Percentiles rank a stretch among this genome's conserved stretches.
Evolutionary conservation across 768 basidiomycete genomes (phyloP).

Genomic region (Pleurotus salmoneostramineus): DNA sequence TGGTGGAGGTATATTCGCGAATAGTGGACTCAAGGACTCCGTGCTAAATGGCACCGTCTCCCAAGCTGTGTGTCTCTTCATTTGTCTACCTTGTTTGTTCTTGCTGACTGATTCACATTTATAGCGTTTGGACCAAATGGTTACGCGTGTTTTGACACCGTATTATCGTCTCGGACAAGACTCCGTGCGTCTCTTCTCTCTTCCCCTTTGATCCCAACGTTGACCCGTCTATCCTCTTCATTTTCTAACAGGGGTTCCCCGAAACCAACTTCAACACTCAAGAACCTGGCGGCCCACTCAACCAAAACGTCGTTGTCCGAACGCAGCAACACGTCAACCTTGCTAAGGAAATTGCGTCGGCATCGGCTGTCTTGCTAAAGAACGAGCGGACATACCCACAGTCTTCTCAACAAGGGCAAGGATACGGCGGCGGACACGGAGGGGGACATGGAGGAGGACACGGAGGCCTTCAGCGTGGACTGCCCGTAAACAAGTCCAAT

Average conservation of each 20-base stretch:
- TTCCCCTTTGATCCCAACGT: too few species aligned
- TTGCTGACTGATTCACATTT: neutral
- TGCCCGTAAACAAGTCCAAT: conserved; percentile 1
- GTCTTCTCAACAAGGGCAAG: neutral
- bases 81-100: neutral
- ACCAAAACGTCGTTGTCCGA: conserved; percentile 43
- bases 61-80: neutral
- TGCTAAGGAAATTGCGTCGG: conserved; percentile 70
- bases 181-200: conserved; percentile 33
- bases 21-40: neutral
- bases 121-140: conserved; percentile 20
- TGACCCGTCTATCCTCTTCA: conserved; percentile 36
- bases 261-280: conserved; percentile 4
- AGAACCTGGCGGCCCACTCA: neutral
- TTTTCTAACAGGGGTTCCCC: neutral
- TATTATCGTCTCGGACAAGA: conserved; percentile 74
- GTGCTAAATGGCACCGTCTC: conserved; percentile 2
- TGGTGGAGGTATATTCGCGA: conserved; percentile 4
- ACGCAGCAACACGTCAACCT: conserved; percentile 63
- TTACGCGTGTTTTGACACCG: conserved; percentile 67
- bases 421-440: neutral
- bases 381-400: neutral
- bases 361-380: conserved; percentile 73
- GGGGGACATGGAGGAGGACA: neutral
- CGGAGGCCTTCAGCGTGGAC: neutral